phyloP scores from a whole-genome alignment of 1,139 yeast species.

The Wickerhamomyces sp. region DNA sequence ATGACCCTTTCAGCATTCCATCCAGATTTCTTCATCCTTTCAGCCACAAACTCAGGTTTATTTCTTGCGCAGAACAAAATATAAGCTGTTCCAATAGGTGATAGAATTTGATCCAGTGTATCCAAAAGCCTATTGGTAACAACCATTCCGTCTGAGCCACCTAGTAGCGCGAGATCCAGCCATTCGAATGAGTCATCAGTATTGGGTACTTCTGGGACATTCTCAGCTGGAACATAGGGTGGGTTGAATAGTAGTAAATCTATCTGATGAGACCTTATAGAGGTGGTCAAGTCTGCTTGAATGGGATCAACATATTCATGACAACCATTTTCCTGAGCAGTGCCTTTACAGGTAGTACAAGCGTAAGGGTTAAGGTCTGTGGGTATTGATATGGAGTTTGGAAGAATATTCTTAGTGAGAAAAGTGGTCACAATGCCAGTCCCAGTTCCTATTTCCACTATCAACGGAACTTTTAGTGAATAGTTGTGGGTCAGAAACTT shows the following conservation, averaged over 20 bases:
- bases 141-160: constrained; percentile 88
- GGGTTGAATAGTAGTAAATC: constrained; percentile 87
- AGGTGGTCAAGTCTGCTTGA: constrained; percentile 53
- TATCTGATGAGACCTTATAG: constrained; percentile 41
- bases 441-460: constrained; percentile 89
- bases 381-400: constrained; percentile 50
- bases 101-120: constrained; percentile 42
- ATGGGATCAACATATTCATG: constrained; percentile 45
- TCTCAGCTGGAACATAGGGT: constrained; percentile 90
- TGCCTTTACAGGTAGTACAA: constrained; percentile 47
- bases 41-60: constrained; percentile 59
- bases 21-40: constrained; percentile 41
- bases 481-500: constrained; percentile 32
- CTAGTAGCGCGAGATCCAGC: constrained; percentile 86
- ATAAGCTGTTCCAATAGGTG: constrained; percentile 68
- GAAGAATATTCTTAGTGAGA: constrained; percentile 48
- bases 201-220: constrained; percentile 47
- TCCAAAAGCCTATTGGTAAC: constrained; percentile 65
- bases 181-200: constrained; percentile 49
- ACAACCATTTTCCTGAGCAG: constrained; percentile 46
- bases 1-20: constrained; percentile 55
- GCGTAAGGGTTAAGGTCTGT: constrained; percentile 83
- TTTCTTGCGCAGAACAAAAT: constrained; percentile 85
- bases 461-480: constrained; percentile 39
- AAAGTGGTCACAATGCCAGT: constrained; percentile 86